Conservation (phyloP, 306 rosid genomes). For the Cicer judaicum region DNA sequence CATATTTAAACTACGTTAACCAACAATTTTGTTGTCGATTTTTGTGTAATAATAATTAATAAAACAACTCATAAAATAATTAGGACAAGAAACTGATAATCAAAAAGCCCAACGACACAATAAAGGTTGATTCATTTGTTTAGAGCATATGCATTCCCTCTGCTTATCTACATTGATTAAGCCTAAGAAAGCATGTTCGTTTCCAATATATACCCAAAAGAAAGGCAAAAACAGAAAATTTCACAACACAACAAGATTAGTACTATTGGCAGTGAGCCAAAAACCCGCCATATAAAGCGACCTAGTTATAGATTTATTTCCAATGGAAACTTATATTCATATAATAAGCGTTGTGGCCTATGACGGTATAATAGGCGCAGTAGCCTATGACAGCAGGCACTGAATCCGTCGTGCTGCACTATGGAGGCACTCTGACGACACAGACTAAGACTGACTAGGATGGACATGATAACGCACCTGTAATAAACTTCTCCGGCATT, state of each 20-base stretch:
- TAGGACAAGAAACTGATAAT: not conserved
- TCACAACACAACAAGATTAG: not conserved
- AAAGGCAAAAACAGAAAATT: constrained; percentile 5
- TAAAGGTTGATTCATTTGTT: not conserved
- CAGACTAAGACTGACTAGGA: not conserved
- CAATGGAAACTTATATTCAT: no score
- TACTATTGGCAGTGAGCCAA: no score
- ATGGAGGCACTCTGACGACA: not conserved
- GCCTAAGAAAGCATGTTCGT: not conserved
- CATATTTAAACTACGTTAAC: no score
- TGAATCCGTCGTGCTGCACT: no score
- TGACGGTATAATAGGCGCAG: no score
- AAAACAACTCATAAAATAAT: no score
- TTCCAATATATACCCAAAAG: not conserved
- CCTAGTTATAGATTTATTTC: no score
- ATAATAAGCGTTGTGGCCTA: no score
- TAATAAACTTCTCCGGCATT: constrained; percentile 94
- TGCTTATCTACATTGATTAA: constrained; percentile 6
- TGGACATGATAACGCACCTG: constrained; percentile 53
- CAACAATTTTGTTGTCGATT: no score
- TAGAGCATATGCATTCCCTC: not conserved
- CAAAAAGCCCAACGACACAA: constrained; percentile 8
- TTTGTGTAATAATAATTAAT: no score
- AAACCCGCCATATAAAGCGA: no score
- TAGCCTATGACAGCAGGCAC: no score